Percentiles rank a stretch among this genome's conserved stretches.
These are phyloP conservation scores for Trichoderma oligosporum DNA, from an alignment of 2,329 filamentous ascomycete genomes.

Conservation along the genomic window DNA sequence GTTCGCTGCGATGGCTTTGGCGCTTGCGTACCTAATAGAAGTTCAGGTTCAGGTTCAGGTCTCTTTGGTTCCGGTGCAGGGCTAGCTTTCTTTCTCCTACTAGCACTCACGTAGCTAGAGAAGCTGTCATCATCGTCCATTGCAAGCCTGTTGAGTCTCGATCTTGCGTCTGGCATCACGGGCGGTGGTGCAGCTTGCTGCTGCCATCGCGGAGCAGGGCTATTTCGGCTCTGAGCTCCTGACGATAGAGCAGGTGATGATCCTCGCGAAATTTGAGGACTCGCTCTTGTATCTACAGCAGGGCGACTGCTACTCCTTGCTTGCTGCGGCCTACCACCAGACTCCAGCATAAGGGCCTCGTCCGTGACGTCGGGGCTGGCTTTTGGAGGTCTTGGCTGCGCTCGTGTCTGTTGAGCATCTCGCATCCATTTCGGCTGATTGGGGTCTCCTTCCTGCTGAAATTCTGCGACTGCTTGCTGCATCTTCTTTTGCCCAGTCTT, in stretches of 20 bases:
- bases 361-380: slow-evolving; percentile 51
- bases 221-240: slow-evolving; percentile 42
- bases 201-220: slow-evolving; percentile 57
- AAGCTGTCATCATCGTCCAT: slow-evolving; percentile 71
- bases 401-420: slow-evolving; percentile 53
- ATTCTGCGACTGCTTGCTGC: slow-evolving; percentile 86
- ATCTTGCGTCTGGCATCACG: slow-evolving; percentile 33
- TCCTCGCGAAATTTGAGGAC: slow-evolving; percentile 41
- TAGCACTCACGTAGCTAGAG: slow-evolving; percentile 83
- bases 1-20: slow-evolving; percentile 35
- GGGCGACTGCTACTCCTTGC: slow-evolving; percentile 27
- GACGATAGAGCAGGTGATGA: slow-evolving; percentile 48
- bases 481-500: slow-evolving; percentile 91
- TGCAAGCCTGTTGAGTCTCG: slow-evolving; percentile 66
- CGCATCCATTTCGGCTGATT: slow-evolving; percentile 95
- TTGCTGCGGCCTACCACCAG: slow-evolving; percentile 54
- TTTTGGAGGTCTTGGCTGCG: slow-evolving; percentile 32
- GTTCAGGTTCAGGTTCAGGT: slow-evolving; percentile 52
- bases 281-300: slow-evolving; percentile 26
- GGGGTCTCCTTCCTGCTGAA: slow-evolving; percentile 67
- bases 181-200: slow-evolving; percentile 42
- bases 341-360: slow-evolving; percentile 77
- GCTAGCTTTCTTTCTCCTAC: slow-evolving; percentile 67
- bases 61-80: slow-evolving; percentile 43
- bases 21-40: slow-evolving; percentile 54